Percentiles rank a stretch among this genome's conserved stretches.
phyloP scores from a whole-genome alignment of 2,329 filamentous ascomycete species.

The Diaporthe amygdali region DNA sequence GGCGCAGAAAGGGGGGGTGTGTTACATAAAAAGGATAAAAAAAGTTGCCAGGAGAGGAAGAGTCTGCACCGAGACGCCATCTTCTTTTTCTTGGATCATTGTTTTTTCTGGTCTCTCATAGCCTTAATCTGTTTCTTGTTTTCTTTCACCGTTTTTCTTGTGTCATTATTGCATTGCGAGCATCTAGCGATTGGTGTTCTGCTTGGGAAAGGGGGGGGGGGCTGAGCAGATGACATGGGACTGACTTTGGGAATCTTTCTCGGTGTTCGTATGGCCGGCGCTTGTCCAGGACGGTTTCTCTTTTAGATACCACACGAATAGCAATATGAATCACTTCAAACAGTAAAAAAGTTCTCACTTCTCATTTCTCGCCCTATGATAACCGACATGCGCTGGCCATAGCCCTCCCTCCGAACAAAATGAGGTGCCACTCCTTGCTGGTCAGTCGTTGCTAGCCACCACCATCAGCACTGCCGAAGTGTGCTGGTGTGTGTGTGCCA shows the following conservation, averaged over 20 bases:
- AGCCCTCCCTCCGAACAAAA: background rate
- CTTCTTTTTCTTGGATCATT: background rate
- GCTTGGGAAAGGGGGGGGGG: background rate
- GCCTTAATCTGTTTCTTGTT: background rate
- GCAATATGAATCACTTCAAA: conserved; percentile 12
- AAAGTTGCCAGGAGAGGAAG: background rate
- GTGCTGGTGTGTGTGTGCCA: background rate
- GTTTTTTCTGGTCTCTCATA: background rate
- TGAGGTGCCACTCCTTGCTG: background rate
- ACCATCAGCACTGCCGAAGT: background rate
- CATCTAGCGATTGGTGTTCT: conserved; percentile 21
- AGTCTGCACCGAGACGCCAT: background rate
- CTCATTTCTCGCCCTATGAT: background rate
- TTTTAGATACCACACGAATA: conserved; percentile 10
- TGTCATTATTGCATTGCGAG: conserved; percentile 15
- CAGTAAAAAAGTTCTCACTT: background rate
- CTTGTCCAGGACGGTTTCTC: conserved; percentile 6
- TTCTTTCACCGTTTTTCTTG: conserved; percentile 1
- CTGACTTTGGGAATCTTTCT: background rate
- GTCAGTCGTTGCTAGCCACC: background rate
- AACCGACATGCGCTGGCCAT: background rate
- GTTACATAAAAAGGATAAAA: conserved; percentile 18
- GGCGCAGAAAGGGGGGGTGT: background rate
- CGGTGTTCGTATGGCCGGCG: conserved; percentile 2
- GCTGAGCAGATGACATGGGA: conserved; percentile 9